phyloP scores from a whole-genome alignment of 495 filamentous ascomycete genomes.

The Elasticomyces elasticus region DNA sequence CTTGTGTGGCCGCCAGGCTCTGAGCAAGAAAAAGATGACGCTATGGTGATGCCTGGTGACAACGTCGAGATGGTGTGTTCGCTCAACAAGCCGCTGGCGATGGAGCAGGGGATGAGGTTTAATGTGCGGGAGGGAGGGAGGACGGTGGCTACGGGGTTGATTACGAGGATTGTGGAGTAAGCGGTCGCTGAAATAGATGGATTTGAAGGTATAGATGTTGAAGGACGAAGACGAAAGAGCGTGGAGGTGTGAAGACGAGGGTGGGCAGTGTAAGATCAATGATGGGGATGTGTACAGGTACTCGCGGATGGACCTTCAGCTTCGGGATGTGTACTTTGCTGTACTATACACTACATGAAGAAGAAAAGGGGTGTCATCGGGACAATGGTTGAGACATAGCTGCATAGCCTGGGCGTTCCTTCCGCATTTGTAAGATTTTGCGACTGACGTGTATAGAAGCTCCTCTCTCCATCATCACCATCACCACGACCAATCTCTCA shows the following conservation, averaged over 20 bases:
- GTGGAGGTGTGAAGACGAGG: too few relatives aligned
- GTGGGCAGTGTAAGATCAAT: neutral
- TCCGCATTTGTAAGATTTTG: neutral
- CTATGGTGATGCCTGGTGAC: conserved; percentile 92
- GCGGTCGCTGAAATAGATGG: neutral
- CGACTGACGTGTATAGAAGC: neutral
- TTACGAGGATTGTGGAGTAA: conserved; percentile 70
- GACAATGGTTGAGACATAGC: too few relatives aligned
- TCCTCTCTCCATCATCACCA: too few relatives aligned
- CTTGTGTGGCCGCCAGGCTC: conserved; percentile 74
- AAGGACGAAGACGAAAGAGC: neutral
- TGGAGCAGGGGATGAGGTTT: conserved; percentile 85
- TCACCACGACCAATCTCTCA: too few relatives aligned
- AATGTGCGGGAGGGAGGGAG: conserved; percentile 94
- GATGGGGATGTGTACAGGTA: neutral
- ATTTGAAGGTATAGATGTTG: too few relatives aligned
- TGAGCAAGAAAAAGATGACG: conserved; percentile 46
- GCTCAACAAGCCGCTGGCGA: conserved; percentile 68
- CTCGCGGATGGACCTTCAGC: neutral
- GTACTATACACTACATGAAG: neutral
- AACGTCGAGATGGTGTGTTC: conserved; percentile 91
- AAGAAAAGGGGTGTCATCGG: neutral
- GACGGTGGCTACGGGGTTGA: conserved; percentile 83
- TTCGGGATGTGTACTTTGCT: neutral
- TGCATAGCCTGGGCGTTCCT: neutral